A percentile compares a stretch with the other conserved stretches of the same genome.
These are phyloP conservation scores for Tremella mesenterica DNA, from an alignment of 768 basidiomycete genomes.

Conservation along the genomic window DNA sequence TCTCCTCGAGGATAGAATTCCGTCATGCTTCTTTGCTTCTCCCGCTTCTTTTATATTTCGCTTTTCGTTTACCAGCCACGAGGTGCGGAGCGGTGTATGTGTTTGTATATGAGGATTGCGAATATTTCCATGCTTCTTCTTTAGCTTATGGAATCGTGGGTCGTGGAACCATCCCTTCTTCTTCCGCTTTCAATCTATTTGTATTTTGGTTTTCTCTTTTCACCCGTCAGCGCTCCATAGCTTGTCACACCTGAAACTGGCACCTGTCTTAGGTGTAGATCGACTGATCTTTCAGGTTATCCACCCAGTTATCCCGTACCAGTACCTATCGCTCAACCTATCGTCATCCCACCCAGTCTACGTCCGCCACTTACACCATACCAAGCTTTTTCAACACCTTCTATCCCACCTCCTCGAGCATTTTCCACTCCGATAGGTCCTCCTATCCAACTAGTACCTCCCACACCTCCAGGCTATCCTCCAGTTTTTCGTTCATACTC, in stretches of 20 bases:
- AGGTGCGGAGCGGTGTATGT: too few species aligned
- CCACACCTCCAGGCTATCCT: not conserved
- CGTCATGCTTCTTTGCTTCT: not conserved
- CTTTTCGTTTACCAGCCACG: not conserved
- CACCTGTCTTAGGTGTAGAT: too few species aligned
- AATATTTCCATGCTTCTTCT: too few species aligned
- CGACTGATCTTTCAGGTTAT: too few species aligned
- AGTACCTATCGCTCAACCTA: not conserved
- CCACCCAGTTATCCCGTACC: not conserved
- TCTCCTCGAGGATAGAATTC: too few species aligned
- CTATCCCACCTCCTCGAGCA: not conserved
- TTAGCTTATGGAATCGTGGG: too few species aligned
- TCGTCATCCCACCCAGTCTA: not conserved
- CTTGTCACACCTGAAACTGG: too few species aligned
- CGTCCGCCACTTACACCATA: not conserved
- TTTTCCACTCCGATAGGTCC: not conserved
- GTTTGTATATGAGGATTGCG: too few species aligned
- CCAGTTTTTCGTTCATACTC: not conserved
- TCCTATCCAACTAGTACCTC: not conserved
- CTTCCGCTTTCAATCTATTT: too few species aligned
- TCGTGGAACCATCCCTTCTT: too few species aligned
- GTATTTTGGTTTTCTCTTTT: too few species aligned
- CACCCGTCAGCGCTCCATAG: too few species aligned
- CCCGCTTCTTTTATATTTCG: not conserved
- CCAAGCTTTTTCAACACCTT: not conserved